Conservation (phyloP, 306 rosid genomes). For the Biancaea sappan region DNA sequence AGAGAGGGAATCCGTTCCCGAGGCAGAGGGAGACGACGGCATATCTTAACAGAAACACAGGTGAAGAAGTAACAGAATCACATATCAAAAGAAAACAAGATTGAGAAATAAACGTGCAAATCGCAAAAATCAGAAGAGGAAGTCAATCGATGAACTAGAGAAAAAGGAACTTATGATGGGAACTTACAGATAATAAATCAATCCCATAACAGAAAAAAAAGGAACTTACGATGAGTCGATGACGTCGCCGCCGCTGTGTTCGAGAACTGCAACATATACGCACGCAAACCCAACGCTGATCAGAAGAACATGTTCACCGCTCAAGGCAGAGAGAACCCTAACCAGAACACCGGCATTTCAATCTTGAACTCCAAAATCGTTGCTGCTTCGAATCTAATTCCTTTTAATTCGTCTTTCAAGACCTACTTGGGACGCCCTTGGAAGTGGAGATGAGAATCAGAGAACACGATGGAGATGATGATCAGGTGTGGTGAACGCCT, state of each 20-base stretch:
- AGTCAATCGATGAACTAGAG: background rate
- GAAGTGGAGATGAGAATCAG: too few relatives aligned
- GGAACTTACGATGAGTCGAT: too few relatives aligned
- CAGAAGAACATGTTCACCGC: slow-evolving; percentile 86
- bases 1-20: too few relatives aligned
- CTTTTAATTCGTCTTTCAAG: slow-evolving; percentile 48
- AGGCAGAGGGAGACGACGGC: too few relatives aligned
- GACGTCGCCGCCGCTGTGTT: slow-evolving; percentile 73
- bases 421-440: slow-evolving; percentile 83
- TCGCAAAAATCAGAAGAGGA: background rate
- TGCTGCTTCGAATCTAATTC: slow-evolving; percentile 66
- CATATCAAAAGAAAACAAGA: background rate
- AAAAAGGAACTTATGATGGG: too few relatives aligned
- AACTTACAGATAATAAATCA: too few relatives aligned
- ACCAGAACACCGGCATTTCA: slow-evolving; percentile 83
- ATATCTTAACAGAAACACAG: background rate
- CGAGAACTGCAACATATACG: slow-evolving; percentile 80
- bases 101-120: background rate
- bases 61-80: background rate
- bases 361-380: slow-evolving; percentile 65
- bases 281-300: slow-evolving; percentile 60
- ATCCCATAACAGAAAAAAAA: too few relatives aligned
- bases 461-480: too few relatives aligned
- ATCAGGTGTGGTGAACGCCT: too few relatives aligned
- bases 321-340: slow-evolving; percentile 82